Evolutionary conservation across 2,329 filamentous ascomycete species (phyloP), one percentile per base, ranked within the genome.

Genomic region (Chlorencoelia australis): DNA sequence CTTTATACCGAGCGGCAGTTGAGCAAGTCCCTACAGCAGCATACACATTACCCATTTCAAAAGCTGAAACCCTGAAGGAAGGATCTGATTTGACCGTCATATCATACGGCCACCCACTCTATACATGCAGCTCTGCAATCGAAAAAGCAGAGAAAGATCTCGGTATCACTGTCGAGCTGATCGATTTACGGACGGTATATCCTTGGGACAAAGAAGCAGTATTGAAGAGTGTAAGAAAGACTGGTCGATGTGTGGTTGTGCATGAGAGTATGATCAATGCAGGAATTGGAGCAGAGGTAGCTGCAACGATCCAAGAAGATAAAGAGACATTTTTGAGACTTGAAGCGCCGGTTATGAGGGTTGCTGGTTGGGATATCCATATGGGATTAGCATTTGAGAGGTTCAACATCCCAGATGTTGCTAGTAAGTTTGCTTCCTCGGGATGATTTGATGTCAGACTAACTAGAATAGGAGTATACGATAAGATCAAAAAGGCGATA

Each of bases 221-320:
- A 1, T 56, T 82, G 34, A 64, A 74, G 13, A 83, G 79, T 39
- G 79, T 83, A 2, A 69, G 67, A 46, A 83, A 80, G 59, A 85
- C 80, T 0, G 79, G 80, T 1, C 61, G 77, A 40, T 78, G 76
- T 17, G 65, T 84, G 16, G 72, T 85, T 1, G 80, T 84, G 2
- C 80, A 85, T 52, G 80, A 85, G 55, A 82, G 78, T 40, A 83
- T 83, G 76, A 66, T 79, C 44, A 83, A 82, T 52, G 77, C 77
- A 9, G 80, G 80, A 13, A 73, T 84, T 11, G 80, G 80, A 9
- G 79, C 80, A 2, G 79, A 84, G 47, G 71, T 85, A 4, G 78
- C 80, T 8, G 77, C 79, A 2, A 80, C 75, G 6, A 76, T 85
- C 26, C 79, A 84, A 54, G 77, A 82, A 42, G 55, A 59, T 35